Conservation (phyloP, 1,284 basidiomycete species). For the Boletus mariae region DNA sequence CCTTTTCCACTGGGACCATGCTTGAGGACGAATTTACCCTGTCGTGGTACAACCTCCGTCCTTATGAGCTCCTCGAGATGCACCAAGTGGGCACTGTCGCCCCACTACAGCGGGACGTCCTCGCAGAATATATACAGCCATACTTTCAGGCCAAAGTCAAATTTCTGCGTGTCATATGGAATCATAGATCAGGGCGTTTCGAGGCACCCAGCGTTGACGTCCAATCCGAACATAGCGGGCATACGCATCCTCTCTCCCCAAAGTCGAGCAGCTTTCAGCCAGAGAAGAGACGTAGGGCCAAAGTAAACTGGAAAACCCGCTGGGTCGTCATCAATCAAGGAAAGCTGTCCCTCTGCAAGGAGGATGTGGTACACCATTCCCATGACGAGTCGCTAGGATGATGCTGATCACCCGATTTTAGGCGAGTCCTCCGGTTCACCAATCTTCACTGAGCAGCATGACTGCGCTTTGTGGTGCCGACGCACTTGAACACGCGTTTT, state of each 20-base stretch:
- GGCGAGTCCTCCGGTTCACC: constrained; percentile 44
- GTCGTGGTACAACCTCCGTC: constrained; percentile 52
- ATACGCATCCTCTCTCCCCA: constrained; percentile 5
- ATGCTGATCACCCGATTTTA: constrained; percentile 21
- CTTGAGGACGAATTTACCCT: constrained; percentile 61
- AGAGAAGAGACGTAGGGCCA: constrained; percentile 30
- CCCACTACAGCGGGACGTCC: constrained; percentile 40
- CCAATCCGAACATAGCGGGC: not conserved
- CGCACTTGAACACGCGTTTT: constrained; percentile 38
- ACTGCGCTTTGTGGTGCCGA: constrained; percentile 45
- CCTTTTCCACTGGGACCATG: constrained; percentile 63
- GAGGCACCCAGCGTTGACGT: constrained; percentile 19
- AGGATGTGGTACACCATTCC: constrained; percentile 46
- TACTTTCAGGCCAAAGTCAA: constrained; percentile 66
- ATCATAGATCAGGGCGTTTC: constrained; percentile 22
- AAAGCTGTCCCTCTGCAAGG: constrained; percentile 50
- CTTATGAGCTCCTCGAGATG: constrained; percentile 65
- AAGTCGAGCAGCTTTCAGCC: constrained; percentile 10
- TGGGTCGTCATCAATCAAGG: constrained; percentile 64
- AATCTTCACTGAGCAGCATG: constrained; percentile 41
- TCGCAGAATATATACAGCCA: constrained; percentile 54
- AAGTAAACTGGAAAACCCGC: constrained; percentile 58
- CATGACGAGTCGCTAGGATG: not conserved
- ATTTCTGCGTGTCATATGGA: constrained; percentile 47
- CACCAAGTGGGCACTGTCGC: constrained; percentile 44